Evolutionary conservation across 139 green algal genomes (phyloP).

Genomic region (Dunaliella primolecta): DNA sequence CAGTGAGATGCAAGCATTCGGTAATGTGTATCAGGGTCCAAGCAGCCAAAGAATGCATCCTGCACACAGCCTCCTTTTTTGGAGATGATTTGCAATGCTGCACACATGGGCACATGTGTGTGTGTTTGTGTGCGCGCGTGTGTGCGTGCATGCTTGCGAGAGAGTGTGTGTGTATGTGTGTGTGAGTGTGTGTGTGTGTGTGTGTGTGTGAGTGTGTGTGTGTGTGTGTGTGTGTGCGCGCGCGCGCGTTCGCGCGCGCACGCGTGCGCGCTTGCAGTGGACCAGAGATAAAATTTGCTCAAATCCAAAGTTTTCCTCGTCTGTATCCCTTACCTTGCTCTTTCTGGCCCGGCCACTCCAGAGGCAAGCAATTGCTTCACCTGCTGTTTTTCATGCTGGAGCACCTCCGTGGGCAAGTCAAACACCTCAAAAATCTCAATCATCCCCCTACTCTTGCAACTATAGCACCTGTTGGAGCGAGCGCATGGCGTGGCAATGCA

Average conservation of each 20-base stretch:
- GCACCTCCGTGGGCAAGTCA: constrained; percentile 23
- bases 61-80: not conserved
- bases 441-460: constrained; percentile 2
- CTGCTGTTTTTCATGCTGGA: constrained; percentile 28
- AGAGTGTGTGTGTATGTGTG: constrained; percentile 3
- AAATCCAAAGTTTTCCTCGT: too few relatives aligned
- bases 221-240: too few relatives aligned
- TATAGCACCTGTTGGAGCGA: too few relatives aligned
- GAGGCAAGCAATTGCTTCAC: too few relatives aligned
- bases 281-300: too few relatives aligned
- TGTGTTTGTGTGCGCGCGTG: not conserved
- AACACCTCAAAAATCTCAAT: constrained; percentile 42
- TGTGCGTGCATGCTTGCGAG: not conserved
- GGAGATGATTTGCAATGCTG: not conserved
- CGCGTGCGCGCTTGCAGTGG: too few relatives aligned
- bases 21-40: not conserved
- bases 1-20: not conserved
- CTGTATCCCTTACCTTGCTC: too few relatives aligned
- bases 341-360: too few relatives aligned
- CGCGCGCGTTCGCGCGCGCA: too few relatives aligned
- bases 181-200: too few relatives aligned
- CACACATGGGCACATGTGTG: not conserved
- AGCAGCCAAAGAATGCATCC: constrained; percentile 17
- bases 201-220: too few relatives aligned
- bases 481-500: too few relatives aligned